Evolutionary conservation across 352 stramenopile genomes (phyloP).

Genomic region (Peronospora destructor): DNA sequence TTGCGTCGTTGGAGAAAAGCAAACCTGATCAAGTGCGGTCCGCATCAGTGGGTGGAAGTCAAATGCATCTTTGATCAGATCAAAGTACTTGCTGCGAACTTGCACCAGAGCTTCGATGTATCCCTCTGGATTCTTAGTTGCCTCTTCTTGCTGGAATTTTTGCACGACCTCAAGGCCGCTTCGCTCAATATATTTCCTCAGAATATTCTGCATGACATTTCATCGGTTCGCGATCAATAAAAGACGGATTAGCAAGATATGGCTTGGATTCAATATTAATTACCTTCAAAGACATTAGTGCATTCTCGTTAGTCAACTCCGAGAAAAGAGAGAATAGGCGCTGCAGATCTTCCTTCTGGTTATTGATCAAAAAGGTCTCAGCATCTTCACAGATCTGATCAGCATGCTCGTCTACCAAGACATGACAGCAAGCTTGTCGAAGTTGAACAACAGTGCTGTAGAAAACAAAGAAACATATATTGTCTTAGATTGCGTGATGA

Average conservation of each 20-base stretch:
- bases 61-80: constrained; percentile 82
- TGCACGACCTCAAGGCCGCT: constrained; percentile 70
- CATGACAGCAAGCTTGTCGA: constrained; percentile 68
- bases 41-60: constrained; percentile 77
- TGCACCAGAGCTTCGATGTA: constrained; percentile 83
- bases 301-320: constrained; percentile 70
- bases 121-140: constrained; percentile 70
- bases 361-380: constrained; percentile 68
- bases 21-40: constrained; percentile 74
- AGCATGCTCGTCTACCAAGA: constrained; percentile 72
- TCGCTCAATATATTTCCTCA: constrained; percentile 82
- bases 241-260: neutral
- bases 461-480: neutral
- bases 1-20: neutral
- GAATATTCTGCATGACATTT: constrained; percentile 58
- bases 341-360: constrained; percentile 71
- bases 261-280: neutral
- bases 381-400: constrained; percentile 78
- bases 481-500: neutral
- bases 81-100: constrained; percentile 78
- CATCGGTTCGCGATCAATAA: constrained; percentile 11
- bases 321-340: constrained; percentile 79
- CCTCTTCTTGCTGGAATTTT: constrained; percentile 74
- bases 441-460: constrained; percentile 69
- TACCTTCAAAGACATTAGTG: constrained; percentile 78